These are phyloP conservation scores for Alloteropsis semialata DNA, from an alignment of 176 grass and related monocot genomes.

Conservation along the genomic window DNA sequence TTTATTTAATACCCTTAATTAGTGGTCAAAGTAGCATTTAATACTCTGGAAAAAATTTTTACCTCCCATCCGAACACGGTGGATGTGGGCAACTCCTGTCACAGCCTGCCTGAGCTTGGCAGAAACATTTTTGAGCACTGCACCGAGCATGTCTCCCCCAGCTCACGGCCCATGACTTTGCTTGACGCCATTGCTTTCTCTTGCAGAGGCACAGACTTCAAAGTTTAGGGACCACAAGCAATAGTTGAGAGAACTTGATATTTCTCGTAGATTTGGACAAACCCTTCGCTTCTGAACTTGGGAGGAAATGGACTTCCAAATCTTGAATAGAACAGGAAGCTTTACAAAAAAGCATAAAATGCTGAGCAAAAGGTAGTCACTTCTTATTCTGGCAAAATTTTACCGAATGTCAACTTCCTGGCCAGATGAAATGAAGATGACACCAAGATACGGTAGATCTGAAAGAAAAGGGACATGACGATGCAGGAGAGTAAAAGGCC, in stretches of 20 bases:
- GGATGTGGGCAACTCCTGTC: constrained; percentile 15
- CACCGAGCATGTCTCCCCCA: not conserved
- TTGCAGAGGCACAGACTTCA: not conserved
- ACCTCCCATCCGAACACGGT: too few species aligned
- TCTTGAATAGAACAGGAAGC: not conserved
- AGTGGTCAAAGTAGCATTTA: too few species aligned
- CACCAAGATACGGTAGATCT: constrained; percentile 12
- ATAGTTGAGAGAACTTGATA: not conserved
- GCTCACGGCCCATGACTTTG: not conserved
- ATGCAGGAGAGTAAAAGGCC: constrained; percentile 21
- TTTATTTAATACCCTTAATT: too few species aligned
- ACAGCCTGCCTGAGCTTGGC: not conserved
- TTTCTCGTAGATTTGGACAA: not conserved
- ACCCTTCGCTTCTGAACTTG: not conserved
- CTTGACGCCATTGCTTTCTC: too few species aligned
- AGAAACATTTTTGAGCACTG: constrained; percentile 13
- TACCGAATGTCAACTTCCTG: not conserved
- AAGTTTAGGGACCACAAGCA: not conserved
- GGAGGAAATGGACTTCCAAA: not conserved
- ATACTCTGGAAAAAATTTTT: too few species aligned
- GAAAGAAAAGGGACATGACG: constrained; percentile 24
- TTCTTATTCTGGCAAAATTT: not conserved
- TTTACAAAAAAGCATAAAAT: not conserved
- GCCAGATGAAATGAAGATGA: constrained; percentile 15
- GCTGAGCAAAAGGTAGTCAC: not conserved